These are phyloP conservation scores for Candida gorgasii DNA, from an alignment of 805 yeast species.

Conservation along the genomic window DNA sequence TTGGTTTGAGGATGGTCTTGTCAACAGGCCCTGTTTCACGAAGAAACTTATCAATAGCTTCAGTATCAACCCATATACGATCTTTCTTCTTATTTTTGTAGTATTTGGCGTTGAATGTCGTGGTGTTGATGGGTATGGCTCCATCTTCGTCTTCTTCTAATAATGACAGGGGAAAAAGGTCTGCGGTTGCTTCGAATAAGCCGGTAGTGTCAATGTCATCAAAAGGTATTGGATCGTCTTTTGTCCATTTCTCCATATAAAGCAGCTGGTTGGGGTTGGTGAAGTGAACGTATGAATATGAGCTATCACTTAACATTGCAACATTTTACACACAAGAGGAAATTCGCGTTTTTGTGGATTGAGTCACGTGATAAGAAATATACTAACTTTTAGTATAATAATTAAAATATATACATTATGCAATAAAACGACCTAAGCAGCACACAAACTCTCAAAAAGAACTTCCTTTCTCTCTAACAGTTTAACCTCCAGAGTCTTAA, in stretches of 20 bases:
- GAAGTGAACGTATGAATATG: conserved; percentile 32
- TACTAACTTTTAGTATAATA: too few species aligned
- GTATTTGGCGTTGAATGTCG: conserved; percentile 40
- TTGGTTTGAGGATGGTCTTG: conserved; percentile 32
- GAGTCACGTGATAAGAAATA: too few species aligned
- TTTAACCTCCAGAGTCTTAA: conserved; percentile 49
- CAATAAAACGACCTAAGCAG: background rate
- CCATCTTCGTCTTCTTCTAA: conserved; percentile 44
- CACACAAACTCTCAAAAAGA: conserved; percentile 9
- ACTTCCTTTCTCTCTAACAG: background rate
- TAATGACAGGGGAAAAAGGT: conserved; percentile 35
- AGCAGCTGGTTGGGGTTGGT: conserved; percentile 40
- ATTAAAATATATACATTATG: background rate
- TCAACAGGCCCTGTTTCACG: conserved; percentile 24
- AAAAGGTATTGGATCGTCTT: conserved; percentile 36
- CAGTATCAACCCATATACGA: conserved; percentile 37
- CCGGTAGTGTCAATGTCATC: conserved; percentile 43
- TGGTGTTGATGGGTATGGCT: conserved; percentile 35
- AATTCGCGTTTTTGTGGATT: too few species aligned
- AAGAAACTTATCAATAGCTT: conserved; percentile 28
- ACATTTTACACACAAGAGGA: background rate
- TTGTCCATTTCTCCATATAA: conserved; percentile 43
- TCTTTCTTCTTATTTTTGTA: conserved; percentile 36
- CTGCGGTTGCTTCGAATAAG: conserved; percentile 37
- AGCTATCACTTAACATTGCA: conserved; percentile 8